Evolutionary conservation across 805 yeast genomes (phyloP).

Genomic region (Hanseniaspora nectarophila): DNA sequence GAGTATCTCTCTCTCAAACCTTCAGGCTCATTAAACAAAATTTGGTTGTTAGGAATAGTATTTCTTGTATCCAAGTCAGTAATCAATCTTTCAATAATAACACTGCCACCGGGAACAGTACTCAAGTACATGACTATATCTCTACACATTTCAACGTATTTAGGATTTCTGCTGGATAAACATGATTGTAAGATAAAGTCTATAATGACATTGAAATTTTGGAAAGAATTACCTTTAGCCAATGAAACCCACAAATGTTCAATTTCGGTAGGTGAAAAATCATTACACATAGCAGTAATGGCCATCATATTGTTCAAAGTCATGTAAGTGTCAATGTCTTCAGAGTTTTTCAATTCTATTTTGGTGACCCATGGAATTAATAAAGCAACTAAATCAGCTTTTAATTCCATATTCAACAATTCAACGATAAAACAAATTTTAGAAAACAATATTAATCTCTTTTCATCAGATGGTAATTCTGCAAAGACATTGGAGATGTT

Average conservation of each 20-base stretch:
- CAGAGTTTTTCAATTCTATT: conserved; percentile 47
- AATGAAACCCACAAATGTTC: conserved; percentile 93
- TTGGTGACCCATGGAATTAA: conserved; percentile 88
- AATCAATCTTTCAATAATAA: conserved; percentile 50
- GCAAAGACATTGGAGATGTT: conserved; percentile 70
- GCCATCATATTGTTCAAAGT: conserved; percentile 71
- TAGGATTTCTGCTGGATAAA: conserved; percentile 54
- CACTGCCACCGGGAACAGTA: conserved; percentile 40
- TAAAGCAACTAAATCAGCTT: conserved; percentile 70
- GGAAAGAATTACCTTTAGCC: conserved; percentile 57
- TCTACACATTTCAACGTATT: conserved; percentile 65
- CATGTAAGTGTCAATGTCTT: conserved; percentile 46
- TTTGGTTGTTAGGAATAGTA: conserved; percentile 68
- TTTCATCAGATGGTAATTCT: conserved; percentile 43
- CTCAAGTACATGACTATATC: conserved; percentile 69
- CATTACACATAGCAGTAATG: conserved; percentile 67
- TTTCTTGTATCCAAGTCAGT: conserved; percentile 66
- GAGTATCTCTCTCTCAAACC: conserved; percentile 40
- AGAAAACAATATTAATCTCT: conserved; percentile 53
- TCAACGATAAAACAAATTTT: conserved; percentile 57
- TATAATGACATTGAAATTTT: conserved; percentile 60
- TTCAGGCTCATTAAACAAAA: conserved; percentile 26
- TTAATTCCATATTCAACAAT: conserved; percentile 43
- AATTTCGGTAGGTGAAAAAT: conserved; percentile 68
- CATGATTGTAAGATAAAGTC: conserved; percentile 60